A percentile compares a stretch with the other conserved stretches of the same genome.
These are phyloP conservation scores for Peronospora tabacina DNA, from an alignment of 352 stramenopile genomes.

Conservation along the genomic window DNA sequence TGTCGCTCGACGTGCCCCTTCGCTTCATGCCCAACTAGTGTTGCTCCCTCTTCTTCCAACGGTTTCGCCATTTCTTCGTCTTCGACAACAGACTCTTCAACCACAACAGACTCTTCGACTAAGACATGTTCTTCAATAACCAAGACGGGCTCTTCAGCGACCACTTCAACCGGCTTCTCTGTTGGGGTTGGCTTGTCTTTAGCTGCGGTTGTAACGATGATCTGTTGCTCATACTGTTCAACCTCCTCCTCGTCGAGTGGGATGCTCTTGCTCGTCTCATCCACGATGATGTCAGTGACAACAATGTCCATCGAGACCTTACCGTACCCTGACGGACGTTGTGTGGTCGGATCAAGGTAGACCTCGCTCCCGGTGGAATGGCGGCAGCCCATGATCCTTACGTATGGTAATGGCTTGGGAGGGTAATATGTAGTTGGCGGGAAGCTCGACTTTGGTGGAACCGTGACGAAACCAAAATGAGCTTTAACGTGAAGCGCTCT, in stretches of 20 bases:
- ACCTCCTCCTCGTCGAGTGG: conserved; percentile 14
- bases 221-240: conserved; percentile 7
- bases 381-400: conserved; percentile 47
- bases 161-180: conserved; percentile 7
- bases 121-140: too few relatives aligned
- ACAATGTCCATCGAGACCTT: conserved; percentile 25
- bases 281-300: conserved; percentile 26
- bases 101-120: conserved; percentile 2
- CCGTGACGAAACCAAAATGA: conserved; percentile 29
- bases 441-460: conserved; percentile 5
- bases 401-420: neutral
- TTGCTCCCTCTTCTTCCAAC: conserved; percentile 7
- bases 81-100: conserved; percentile 9
- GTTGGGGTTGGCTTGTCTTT: conserved; percentile 5
- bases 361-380: conserved; percentile 52
- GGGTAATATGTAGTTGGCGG: neutral
- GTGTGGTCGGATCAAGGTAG: conserved; percentile 30
- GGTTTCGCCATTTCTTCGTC: conserved; percentile 10
- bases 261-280: conserved; percentile 18
- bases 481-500: neutral
- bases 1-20: conserved; percentile 12
- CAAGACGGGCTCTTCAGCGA: conserved; percentile 1
- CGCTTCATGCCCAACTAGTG: conserved; percentile 7
- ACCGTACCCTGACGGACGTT: conserved; percentile 23
- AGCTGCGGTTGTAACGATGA: conserved; percentile 2